Base-by-base conservation (phyloP, 2,329 filamentous ascomycete genomes). In the Neopestalotiopsis rosae region DNA sequence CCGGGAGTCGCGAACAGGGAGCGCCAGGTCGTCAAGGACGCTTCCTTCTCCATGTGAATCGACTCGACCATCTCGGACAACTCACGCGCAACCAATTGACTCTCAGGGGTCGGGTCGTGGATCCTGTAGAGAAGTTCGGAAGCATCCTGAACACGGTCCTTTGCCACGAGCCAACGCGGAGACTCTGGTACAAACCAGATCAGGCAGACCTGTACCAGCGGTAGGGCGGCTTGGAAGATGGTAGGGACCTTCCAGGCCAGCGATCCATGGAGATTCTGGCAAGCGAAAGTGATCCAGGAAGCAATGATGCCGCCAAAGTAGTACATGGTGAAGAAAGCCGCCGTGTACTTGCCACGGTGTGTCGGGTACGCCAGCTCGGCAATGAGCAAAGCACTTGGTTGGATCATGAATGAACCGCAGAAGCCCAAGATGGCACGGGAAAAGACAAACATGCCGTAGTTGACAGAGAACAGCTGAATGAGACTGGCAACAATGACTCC, bases 1-100 rank as follows among this genome's bases (percentile, higher is more conserved):
- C 86, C 87, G 32, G 81, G 81, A 6, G 84, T 86, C 67, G 81
- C 82, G 74, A 82, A 30, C 17, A 61, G 4, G 76, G 56, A 88
- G 79, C 68, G 85, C 81, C 7, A 76, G 67, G 80, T 85, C 86
- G 45, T 52, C 45, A 58, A 79, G 76, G 57, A 14, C 1, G 28
- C 14, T 7, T 17, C 57, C 13, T 61, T 61, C 24, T 32, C 57
- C 28, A 38, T 38, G 14, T 61, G 28, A 20, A 61, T 61, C 32
- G 57, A 61, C 32, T 30, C 28, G 12, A 30, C 75, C 70, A 85
- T 85, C 72, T 85, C 83, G 17, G 73, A 73, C 71, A 78, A 81
- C 71, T 84, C 81, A 66, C 79, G 75, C 56, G 79, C 75, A 40
- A 83, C 81, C 14, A 83, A 75, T 78, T 68, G 81, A 79, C 38